phyloP scores from a whole-genome alignment of 2,329 filamentous ascomycete genomes.

The Cladosporium sp. region DNA sequence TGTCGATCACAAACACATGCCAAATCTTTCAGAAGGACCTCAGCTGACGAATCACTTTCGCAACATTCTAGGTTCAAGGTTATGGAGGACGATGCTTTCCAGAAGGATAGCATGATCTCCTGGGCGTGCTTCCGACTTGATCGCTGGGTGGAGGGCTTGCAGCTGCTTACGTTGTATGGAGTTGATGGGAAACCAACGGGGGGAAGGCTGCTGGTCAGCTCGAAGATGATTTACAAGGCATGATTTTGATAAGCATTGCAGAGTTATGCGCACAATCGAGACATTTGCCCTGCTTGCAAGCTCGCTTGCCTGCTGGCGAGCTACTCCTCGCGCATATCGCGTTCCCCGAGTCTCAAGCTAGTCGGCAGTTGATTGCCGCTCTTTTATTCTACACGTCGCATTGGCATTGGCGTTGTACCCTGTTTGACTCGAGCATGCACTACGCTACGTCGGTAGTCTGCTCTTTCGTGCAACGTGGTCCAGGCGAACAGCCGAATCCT shows the following conservation, averaged over 20 bases:
- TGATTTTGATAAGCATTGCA: neutral
- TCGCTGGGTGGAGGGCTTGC: constrained; percentile 68
- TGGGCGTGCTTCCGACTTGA: constrained; percentile 90
- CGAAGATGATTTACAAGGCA: constrained; percentile 10
- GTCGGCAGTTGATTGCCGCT: neutral
- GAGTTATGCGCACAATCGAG: neutral
- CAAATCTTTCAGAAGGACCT: neutral
- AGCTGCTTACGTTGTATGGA: constrained; percentile 70
- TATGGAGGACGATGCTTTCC: constrained; percentile 77
- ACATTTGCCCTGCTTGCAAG: too few relatives aligned
- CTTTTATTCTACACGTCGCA: too few relatives aligned
- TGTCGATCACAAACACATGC: neutral
- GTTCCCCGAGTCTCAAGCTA: neutral
- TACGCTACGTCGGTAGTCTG: too few relatives aligned
- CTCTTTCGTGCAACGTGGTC: too few relatives aligned
- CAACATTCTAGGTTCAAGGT: constrained; percentile 65
- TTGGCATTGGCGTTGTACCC: too few relatives aligned
- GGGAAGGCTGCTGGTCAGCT: constrained; percentile 65
- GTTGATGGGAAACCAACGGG: constrained; percentile 57
- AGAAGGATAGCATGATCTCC: constrained; percentile 68
- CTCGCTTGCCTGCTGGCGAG: too few relatives aligned
- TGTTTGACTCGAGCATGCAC: too few relatives aligned
- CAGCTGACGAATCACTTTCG: neutral
- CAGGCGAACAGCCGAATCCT: too few relatives aligned
- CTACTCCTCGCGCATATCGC: neutral